Base-by-base conservation (phyloP, 257 asterid genomes). In the Cynanchum wilfordii region DNA sequence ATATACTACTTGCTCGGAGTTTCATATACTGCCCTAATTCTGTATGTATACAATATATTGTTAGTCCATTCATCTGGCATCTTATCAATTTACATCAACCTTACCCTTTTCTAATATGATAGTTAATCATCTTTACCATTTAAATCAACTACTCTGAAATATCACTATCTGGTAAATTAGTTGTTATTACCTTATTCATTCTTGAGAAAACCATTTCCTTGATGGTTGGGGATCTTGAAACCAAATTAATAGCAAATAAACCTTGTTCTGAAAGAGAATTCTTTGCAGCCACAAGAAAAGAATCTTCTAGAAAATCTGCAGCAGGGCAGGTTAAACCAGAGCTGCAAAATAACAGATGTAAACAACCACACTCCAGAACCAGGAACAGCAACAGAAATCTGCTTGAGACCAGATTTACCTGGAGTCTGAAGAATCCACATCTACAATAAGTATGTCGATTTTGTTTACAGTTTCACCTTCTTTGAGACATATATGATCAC, bases 321-420 rank as follows among this genome's bases (percentile, higher is more conserved):
- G 95, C 96, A 15, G 99, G 99, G 59, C 97, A 95, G 59, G 94
- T 85, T 82, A 95, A 80, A 74, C 98, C 98, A 62, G 92, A 83
- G 80, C 99, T 95, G 94, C 82, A 76, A 58, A 73, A 73, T 25
- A 24, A 68, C 57, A 66, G 64, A 57, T 29, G 72, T 63, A 71
- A 67, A 55, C 36, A 68, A 44, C 22, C 67, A 76, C 44, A 40
- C 8, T 36, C 60, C 27, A 20, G 30, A 60, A 55, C 3, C 58
- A 57, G 27, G 45, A 70, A 33, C 11, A 69, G 69, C 12, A 67
- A 33, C 17, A 64, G 20, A 5, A 29, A 2, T 17, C n/a, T 7
- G 58, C 36, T 52, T 63, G 45, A 24, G 71, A 59, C 17, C 68
- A 9, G 76, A 71, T 40, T 40, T 84, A 89, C 99, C 96, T 92